These are phyloP conservation scores for Yarrowia galli DNA, from an alignment of 1,139 yeast genomes.

Conservation along the genomic window DNA sequence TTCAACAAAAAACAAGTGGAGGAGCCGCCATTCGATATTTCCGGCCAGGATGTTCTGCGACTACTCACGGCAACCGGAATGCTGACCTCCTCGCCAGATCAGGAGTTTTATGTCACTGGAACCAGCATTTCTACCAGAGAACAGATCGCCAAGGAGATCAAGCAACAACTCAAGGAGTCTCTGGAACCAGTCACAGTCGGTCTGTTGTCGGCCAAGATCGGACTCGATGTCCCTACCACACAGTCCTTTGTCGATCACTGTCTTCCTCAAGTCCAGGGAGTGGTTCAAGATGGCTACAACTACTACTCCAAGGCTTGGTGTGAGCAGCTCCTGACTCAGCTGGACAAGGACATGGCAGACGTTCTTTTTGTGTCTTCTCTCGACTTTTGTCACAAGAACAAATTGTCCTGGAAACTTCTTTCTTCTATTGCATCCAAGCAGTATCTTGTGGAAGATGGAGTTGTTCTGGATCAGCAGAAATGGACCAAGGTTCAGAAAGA, in stretches of 20 bases:
- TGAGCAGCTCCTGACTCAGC: neutral
- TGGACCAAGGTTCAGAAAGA: constrained; percentile 2
- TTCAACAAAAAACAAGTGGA: constrained; percentile 18
- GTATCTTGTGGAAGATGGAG: constrained; percentile 29
- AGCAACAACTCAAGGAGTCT: constrained; percentile 24
- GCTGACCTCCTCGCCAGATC: constrained; percentile 29
- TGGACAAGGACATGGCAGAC: neutral
- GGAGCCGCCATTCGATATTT: constrained; percentile 9
- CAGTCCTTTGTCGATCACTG: constrained; percentile 22
- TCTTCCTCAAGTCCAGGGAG: constrained; percentile 20
- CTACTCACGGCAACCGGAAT: constrained; percentile 18
- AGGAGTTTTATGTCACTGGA: constrained; percentile 27
- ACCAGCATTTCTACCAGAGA: constrained; percentile 28
- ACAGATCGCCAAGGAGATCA: constrained; percentile 31
- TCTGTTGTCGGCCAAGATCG: constrained; percentile 11
- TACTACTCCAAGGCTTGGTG: constrained; percentile 29
- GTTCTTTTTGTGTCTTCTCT: constrained; percentile 16
- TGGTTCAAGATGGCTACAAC: constrained; percentile 19
- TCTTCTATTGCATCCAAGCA: constrained; percentile 1
- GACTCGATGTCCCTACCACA: constrained; percentile 20
- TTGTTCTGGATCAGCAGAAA: constrained; percentile 1
- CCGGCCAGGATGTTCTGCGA: constrained; percentile 32
- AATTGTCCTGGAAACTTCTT: constrained; percentile 31
- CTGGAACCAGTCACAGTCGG: constrained; percentile 34
- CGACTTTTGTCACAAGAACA: constrained; percentile 26